Conservation (phyloP, 2,329 filamentous ascomycete genomes). For the Penicillium sp. region DNA sequence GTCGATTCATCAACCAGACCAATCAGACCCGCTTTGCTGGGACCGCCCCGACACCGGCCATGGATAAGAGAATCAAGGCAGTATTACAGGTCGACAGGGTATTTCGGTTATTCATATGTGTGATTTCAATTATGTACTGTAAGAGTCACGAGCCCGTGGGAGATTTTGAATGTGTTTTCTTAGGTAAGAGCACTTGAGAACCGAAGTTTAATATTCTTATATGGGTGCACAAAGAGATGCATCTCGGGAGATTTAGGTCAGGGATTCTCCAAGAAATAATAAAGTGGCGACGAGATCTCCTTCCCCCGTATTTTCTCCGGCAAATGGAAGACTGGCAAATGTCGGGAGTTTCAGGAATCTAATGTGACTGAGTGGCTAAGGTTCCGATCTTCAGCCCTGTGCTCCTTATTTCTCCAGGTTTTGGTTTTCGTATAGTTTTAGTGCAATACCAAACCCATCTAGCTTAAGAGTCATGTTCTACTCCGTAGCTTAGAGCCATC, state of each 20-base stretch:
- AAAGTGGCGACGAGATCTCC: constrained; percentile 25
- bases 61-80: constrained; percentile 15
- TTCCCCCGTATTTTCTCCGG: constrained; percentile 25
- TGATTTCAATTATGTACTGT: constrained; percentile 11
- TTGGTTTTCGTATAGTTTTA: neutral
- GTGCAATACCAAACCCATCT: neutral
- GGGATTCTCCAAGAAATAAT: constrained; percentile 16
- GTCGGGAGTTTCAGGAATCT: constrained; percentile 38
- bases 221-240: neutral
- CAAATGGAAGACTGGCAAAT: constrained; percentile 26
- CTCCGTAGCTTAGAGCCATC: neutral
- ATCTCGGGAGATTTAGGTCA: constrained; percentile 11
- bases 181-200: neutral
- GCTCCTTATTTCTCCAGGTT: constrained; percentile 13
- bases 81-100: constrained; percentile 15
- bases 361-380: constrained; percentile 19
- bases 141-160: neutral
- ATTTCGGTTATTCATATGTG: constrained; percentile 10
- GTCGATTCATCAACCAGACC: constrained; percentile 13
- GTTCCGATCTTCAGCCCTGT: constrained; percentile 27
- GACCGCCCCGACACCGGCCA: constrained; percentile 31
- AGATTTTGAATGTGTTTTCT: neutral
- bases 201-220: neutral
- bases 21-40: neutral
- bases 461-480: neutral